These are phyloP conservation scores for Stephania cephalantha DNA, from an alignment of 164 flowering plant species.

Conservation along the genomic window DNA sequence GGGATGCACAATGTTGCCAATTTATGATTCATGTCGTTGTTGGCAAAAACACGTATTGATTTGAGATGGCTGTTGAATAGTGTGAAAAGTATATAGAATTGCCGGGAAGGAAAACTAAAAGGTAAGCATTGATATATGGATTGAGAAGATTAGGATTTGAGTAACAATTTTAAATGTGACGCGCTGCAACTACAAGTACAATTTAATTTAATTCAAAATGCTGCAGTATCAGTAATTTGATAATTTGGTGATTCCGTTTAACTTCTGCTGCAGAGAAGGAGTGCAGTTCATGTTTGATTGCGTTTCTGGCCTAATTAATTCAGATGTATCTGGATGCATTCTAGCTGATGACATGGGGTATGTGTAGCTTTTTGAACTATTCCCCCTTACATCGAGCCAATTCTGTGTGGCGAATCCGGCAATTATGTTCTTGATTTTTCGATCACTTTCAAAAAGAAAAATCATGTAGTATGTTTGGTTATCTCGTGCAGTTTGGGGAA, in stretches of 20 bases:
- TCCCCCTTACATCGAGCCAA: background rate
- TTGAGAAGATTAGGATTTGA: background rate
- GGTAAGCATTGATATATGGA: background rate
- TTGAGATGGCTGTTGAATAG: too few relatives aligned
- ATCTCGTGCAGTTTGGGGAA: slow-evolving; percentile 75
- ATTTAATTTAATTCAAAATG: background rate
- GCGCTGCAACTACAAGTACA: background rate
- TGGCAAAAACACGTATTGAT: too few relatives aligned
- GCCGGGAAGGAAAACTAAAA: too few relatives aligned
- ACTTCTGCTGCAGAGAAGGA: slow-evolving; percentile 71
- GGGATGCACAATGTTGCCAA: too few relatives aligned
- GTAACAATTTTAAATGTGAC: background rate
- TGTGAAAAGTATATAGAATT: too few relatives aligned
- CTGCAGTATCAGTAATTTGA: background rate
- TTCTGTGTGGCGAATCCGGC: background rate
- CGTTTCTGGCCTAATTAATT: slow-evolving; percentile 57
- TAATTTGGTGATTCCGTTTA: background rate
- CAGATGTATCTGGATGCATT: slow-evolving; percentile 78
- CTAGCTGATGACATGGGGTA: slow-evolving; percentile 99
- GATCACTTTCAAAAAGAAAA: background rate
- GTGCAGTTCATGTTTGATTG: slow-evolving; percentile 98
- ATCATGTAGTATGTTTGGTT: background rate
- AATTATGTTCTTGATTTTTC: background rate
- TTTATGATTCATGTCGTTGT: too few relatives aligned
- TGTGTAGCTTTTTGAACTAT: slow-evolving; percentile 7